These are phyloP conservation scores for Phyllostachys edulis DNA, from an alignment of 176 grass and related monocot genomes.

Conservation along the genomic window DNA sequence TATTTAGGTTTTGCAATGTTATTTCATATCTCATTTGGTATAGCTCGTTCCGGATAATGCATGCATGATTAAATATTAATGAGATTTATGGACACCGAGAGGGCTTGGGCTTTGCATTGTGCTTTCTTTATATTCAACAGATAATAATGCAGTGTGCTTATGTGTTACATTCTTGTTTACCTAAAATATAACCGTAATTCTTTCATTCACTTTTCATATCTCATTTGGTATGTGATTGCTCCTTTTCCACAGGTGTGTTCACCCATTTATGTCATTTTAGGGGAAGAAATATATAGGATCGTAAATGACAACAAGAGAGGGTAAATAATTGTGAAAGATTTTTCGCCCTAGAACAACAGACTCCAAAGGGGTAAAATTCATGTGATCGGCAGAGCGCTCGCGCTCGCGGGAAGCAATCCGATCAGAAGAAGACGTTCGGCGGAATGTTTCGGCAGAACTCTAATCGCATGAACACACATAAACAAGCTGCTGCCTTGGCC, in stretches of 20 bases:
- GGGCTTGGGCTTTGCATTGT: not conserved
- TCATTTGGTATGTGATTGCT: constrained; percentile 9
- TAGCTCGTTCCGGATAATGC: not conserved
- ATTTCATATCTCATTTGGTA: not conserved
- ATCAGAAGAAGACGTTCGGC: too few species aligned
- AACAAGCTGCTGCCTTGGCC: too few species aligned
- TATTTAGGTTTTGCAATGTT: not conserved
- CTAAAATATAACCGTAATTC: not conserved
- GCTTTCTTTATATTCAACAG: not conserved
- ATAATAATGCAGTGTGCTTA: not conserved
- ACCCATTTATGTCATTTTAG: constrained; percentile 47
- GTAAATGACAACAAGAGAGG: too few species aligned
- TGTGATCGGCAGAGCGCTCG: too few species aligned
- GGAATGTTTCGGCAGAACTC: too few species aligned
- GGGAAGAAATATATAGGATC: too few species aligned
- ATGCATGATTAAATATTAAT: not conserved
- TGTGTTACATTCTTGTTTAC: not conserved
- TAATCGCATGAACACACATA: too few species aligned
- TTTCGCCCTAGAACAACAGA: too few species aligned
- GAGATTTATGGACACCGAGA: not conserved
- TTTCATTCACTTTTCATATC: not conserved
- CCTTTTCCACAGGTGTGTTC: not conserved
- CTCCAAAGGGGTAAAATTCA: too few species aligned
- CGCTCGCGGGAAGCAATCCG: too few species aligned
- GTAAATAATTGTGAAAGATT: too few species aligned